Percentiles rank a stretch among this genome's conserved stretches.
These are phyloP conservation scores for Bassia scoparia DNA, from an alignment of 148 eudicot genomes.

Conservation along the genomic window DNA sequence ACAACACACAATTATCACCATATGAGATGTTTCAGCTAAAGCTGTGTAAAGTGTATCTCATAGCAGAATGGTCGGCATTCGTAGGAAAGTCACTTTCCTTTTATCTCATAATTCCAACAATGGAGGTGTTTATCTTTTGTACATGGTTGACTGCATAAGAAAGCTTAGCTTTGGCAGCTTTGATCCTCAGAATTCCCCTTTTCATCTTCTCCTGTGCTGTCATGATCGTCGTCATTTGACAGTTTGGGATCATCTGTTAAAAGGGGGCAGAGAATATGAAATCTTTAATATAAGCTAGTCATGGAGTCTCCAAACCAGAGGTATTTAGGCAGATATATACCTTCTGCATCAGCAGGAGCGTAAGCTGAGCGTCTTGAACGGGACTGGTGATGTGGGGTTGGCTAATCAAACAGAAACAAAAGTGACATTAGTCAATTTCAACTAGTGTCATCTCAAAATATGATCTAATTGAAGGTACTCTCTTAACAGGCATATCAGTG, in stretches of 20 bases:
- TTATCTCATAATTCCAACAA: slow-evolving; percentile 3
- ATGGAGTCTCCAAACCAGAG: neutral
- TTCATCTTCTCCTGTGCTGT: slow-evolving; percentile 29
- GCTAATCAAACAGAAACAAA: slow-evolving; percentile 36
- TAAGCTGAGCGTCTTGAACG: slow-evolving; percentile 58
- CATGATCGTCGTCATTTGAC: slow-evolving; percentile 22
- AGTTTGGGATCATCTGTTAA: slow-evolving; percentile 10
- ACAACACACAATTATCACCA: slow-evolving; percentile 11
- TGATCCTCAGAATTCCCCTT: slow-evolving; percentile 24
- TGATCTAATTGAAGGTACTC: neutral
- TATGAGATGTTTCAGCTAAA: slow-evolving; percentile 7
- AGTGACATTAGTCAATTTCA: neutral
- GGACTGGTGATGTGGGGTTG: slow-evolving; percentile 54
- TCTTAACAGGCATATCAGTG: neutral
- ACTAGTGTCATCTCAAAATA: no score
- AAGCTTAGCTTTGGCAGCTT: slow-evolving; percentile 18
- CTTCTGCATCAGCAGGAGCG: slow-evolving; percentile 54
- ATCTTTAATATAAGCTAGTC: neutral
- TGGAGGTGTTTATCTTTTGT: neutral
- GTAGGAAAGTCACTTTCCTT: slow-evolving; percentile 5
- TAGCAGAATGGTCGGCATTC: slow-evolving; percentile 8
- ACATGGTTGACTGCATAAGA: slow-evolving; percentile 1
- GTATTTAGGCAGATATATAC: slow-evolving; percentile 21
- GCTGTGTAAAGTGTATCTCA: slow-evolving; percentile 2
- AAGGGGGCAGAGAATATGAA: neutral